phyloP scores from a whole-genome alignment of 2,329 filamentous ascomycete genomes.

The Aureobasidium mangrovei region DNA sequence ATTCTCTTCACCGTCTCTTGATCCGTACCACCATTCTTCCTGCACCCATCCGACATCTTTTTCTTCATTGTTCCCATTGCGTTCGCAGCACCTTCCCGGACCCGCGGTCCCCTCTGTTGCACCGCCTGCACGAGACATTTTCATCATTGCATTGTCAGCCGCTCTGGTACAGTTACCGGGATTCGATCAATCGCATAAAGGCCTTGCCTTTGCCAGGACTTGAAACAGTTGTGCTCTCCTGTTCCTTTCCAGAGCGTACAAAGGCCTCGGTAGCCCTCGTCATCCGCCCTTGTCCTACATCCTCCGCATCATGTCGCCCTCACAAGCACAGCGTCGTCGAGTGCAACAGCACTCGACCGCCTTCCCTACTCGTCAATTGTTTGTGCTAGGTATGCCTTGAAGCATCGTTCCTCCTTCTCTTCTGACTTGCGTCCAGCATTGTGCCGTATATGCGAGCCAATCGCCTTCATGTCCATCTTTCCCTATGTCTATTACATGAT shows the following conservation, averaged over 20 bases:
- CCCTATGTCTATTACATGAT: constrained; percentile 99
- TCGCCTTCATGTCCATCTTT: constrained; percentile 99
- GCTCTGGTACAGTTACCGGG: neutral
- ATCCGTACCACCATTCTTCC: constrained; percentile 1
- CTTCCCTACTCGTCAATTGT: constrained; percentile 52
- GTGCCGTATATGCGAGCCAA: constrained; percentile 94
- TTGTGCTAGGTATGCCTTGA: constrained; percentile 41
- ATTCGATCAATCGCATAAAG: constrained; percentile 7
- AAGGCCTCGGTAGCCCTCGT: neutral
- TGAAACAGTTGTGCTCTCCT: constrained; percentile 13
- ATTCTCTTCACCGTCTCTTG: constrained; percentile 9
- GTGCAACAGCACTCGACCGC: constrained; percentile 21
- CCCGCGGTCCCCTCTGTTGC: constrained; percentile 2
- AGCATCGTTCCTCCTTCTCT: neutral
- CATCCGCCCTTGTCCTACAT: constrained; percentile 2
- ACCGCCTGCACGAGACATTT: constrained; percentile 5
- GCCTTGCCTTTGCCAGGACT: constrained; percentile 7
- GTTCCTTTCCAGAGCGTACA: neutral
- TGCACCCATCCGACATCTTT: constrained; percentile 3
- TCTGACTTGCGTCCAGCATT: constrained; percentile 49
- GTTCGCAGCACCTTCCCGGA: constrained; percentile 9
- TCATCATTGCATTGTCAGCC: constrained; percentile 12
- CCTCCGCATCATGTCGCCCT: constrained; percentile 3
- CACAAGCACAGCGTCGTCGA: constrained; percentile 8
- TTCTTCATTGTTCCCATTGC: constrained; percentile 1